Base-by-base conservation (phyloP, 2,329 filamentous ascomycete species). In the Colletotrichum sp. region DNA sequence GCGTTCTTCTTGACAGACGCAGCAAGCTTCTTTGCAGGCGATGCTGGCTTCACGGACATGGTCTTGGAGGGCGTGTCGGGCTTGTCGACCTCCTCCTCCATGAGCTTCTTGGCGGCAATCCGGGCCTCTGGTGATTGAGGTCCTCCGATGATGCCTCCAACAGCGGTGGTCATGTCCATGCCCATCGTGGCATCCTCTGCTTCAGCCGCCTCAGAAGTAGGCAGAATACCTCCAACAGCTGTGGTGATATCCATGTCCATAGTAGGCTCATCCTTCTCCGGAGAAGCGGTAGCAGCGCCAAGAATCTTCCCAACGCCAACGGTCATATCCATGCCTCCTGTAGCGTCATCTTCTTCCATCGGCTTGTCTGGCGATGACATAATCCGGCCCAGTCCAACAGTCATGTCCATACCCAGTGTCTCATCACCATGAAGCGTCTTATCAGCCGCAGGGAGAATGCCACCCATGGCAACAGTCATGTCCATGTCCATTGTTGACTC, bases 331-430 rank as follows among this genome's bases (percentile, higher is more conserved):
- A 93, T 93, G 52, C 83, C 83, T 78, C 81, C 81, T 78, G 82
- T 77, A 78, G 91, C 89, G 69, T 92, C 91, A 88, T 91, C 72
- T 21, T 82, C 78, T 79, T 81, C 89, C 74, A 83, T 88, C 73
- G 88, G 88, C 6, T 87, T 86, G 73, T 88, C 83, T 34, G 85
- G 80, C 75, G 82, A 77, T 49, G 81, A 79, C 18, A 86, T 84
- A 52, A 85, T 82, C 86, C 89, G 77, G 76, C 93, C 93, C 49
- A 94, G 86, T 6, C 90, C 90, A 59, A 88, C 87, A 4, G 93
- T 94, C 82, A 94, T 91, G 62, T 94, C 93, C 93, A 95, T 94
- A 2, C 89, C 91, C 82, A 90, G 87, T 1, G 90, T 92, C 69
- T 84, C 79, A 6, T 84, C 81, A 18, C 82, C 78, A 78, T 81